Evolutionary conservation across 2,329 filamentous ascomycete genomes (phyloP).

Genomic region (Diplocarpon mali): DNA sequence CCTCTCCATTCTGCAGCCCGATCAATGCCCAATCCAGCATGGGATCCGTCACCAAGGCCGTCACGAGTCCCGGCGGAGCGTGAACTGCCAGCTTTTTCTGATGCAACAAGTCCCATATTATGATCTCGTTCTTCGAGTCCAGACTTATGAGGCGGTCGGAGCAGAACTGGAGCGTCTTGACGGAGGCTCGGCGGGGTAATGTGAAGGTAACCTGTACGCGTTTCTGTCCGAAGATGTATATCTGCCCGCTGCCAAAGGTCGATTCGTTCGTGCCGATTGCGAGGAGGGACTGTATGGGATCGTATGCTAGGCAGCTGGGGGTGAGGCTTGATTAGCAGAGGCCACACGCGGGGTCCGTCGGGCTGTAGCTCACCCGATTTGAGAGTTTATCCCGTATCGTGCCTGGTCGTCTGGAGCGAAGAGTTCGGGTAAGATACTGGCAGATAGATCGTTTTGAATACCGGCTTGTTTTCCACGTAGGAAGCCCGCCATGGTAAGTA

Average conservation of each 20-base stretch:
- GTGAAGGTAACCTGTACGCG: constrained; percentile 67
- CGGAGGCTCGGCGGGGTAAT: constrained; percentile 61
- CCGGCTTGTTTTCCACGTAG: constrained; percentile 88
- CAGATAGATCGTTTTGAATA: constrained; percentile 82
- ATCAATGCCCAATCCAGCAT: constrained; percentile 90
- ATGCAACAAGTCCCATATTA: constrained; percentile 68
- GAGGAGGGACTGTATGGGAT: constrained; percentile 85
- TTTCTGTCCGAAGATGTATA: constrained; percentile 78
- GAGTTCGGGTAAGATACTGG: constrained; percentile 62
- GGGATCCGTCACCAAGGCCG: constrained; percentile 68
- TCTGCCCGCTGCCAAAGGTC: constrained; percentile 72
- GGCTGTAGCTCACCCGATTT: constrained; percentile 43
- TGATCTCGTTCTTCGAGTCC: constrained; percentile 76
- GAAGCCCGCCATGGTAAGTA: constrained; percentile 63
- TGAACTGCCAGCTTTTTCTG: constrained; percentile 57
- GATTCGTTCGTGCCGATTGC: constrained; percentile 85
- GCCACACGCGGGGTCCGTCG: background rate
- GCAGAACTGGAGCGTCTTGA: constrained; percentile 72
- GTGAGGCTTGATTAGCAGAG: constrained; percentile 8
- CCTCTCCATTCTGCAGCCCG: constrained; percentile 70
- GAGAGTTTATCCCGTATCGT: constrained; percentile 72
- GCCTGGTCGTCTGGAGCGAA: constrained; percentile 78
- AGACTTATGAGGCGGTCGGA: constrained; percentile 76
- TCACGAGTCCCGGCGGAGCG: constrained; percentile 66
- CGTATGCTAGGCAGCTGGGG: constrained; percentile 76